Percentiles rank a stretch among this genome's conserved stretches.
Conservation (phyloP, 305 asterid genomes). For the Solanum hybrid region DNA sequence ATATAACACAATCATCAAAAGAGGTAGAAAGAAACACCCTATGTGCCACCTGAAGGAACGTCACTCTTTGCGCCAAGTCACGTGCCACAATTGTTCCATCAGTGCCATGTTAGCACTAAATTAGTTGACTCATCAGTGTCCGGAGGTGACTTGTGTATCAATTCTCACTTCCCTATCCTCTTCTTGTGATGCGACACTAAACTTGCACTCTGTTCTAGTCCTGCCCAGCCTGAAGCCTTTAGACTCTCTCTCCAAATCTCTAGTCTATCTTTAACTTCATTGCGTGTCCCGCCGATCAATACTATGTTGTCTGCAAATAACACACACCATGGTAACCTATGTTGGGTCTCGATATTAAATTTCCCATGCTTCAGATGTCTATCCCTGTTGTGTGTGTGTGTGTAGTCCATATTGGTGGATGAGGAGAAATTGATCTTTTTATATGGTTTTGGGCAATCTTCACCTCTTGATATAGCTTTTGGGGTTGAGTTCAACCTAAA, state of each 20-base stretch:
- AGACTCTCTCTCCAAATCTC: not conserved
- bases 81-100: not conserved
- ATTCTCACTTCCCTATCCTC: not conserved
- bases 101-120: not conserved
- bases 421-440: not conserved
- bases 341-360: not conserved
- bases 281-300: not conserved
- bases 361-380: not conserved
- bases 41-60: not conserved
- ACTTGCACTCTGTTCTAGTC: not conserved
- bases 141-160: not conserved
- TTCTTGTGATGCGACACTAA: not conserved
- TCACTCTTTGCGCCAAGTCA: not conserved
- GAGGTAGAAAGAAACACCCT: not conserved
- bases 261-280: not conserved
- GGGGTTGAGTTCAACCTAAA: not conserved
- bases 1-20: not conserved
- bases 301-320: not conserved
- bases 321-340: not conserved
- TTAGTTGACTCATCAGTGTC: not conserved
- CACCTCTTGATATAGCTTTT: not conserved
- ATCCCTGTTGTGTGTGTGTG: not conserved
- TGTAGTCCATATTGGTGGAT: not conserved
- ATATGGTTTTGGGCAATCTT: not conserved
- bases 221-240: not conserved